Evolutionary conservation across 306 rosid species (phyloP).

Genomic region (Crotalaria pallida): DNA sequence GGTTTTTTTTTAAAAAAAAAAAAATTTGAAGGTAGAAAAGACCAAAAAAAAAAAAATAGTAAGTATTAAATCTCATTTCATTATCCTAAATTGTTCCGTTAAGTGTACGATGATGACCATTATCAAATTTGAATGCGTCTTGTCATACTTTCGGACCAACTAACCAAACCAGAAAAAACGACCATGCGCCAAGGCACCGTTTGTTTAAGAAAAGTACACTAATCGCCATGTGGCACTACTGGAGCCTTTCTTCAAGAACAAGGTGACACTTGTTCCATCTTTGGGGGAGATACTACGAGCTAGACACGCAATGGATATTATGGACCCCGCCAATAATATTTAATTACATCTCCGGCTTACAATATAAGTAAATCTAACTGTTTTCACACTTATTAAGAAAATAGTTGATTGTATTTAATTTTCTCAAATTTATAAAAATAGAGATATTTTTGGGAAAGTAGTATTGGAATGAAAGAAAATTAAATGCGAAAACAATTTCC

Average conservation of each 20-base stretch:
- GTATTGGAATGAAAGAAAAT: too few species aligned
- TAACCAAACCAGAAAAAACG: constrained; percentile 32
- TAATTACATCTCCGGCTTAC: too few species aligned
- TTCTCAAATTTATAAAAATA: too few species aligned
- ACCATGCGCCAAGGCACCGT: constrained; percentile 13
- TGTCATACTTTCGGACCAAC: constrained; percentile 26
- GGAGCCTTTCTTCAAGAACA: not conserved
- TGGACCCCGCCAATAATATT: constrained; percentile 24
- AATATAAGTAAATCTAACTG: too few species aligned
- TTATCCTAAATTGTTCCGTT: not conserved
- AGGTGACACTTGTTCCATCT: constrained; percentile 22
- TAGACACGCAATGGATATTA: constrained; percentile 33
- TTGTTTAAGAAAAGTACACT: constrained; percentile 17
- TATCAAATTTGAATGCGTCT: not conserved
- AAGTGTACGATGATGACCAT: not conserved
- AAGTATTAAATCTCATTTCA: not conserved
- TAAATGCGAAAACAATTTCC: too few species aligned
- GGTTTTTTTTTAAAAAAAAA: too few species aligned
- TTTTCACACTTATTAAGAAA: too few species aligned
- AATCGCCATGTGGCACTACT: constrained; percentile 17
- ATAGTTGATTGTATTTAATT: too few species aligned
- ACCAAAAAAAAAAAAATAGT: too few species aligned
- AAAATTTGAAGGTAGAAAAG: too few species aligned
- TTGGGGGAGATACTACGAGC: not conserved
- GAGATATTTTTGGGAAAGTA: too few species aligned